A percentile compares a stretch with the other conserved stretches of the same genome.
Conservation (phyloP, 306 rosid genomes). For the Rubus idaeus region DNA sequence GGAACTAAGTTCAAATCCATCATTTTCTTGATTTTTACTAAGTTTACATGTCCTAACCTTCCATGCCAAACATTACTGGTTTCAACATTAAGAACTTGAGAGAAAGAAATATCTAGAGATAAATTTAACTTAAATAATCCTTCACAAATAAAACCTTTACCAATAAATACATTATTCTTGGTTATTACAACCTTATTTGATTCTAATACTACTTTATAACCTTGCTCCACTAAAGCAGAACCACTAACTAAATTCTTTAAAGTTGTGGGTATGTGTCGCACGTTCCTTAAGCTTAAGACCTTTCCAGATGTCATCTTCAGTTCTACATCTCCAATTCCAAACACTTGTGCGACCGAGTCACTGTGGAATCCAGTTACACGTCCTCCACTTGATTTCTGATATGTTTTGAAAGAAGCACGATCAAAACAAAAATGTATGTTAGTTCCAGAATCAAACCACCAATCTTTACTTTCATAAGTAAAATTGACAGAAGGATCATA, state of each 20-base stretch:
- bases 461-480: neutral
- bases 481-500: neutral
- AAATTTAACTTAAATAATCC: constrained; percentile 2
- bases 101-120: neutral
- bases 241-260: neutral
- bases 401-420: neutral
- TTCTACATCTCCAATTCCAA: neutral
- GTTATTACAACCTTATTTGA: neutral
- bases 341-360: no score
- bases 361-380: no score
- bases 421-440: neutral
- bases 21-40: neutral
- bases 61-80: neutral
- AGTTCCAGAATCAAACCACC: neutral
- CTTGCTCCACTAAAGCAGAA: neutral
- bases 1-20: neutral
- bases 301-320: neutral
- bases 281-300: neutral
- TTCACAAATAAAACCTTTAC: neutral
- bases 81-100: constrained; percentile 8
- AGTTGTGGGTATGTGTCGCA: neutral
- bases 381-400: no score
- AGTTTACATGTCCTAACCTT: neutral
- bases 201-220: neutral
- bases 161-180: constrained; percentile 2